These are phyloP conservation scores for Trichoderma erinaceum DNA, from an alignment of 495 filamentous ascomycete species.

Conservation along the genomic window DNA sequence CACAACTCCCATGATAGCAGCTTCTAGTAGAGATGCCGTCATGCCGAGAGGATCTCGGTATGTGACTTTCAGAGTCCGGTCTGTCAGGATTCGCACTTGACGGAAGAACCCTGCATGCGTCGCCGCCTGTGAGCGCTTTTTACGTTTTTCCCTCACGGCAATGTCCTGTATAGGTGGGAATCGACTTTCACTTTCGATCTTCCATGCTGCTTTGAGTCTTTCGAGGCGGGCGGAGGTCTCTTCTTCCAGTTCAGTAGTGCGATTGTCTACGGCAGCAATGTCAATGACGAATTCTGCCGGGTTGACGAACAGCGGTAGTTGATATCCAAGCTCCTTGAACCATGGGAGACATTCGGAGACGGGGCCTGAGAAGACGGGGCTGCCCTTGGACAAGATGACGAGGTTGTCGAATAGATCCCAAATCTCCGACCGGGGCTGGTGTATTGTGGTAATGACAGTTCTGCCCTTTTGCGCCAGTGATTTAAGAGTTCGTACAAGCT, in stretches of 20 bases:
- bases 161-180: constrained; percentile 20
- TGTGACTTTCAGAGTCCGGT: constrained; percentile 59
- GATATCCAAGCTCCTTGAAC: constrained; percentile 50
- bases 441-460: constrained; percentile 66
- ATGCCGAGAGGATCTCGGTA: constrained; percentile 67
- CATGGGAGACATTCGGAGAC: constrained; percentile 47
- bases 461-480: constrained; percentile 57
- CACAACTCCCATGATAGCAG: constrained; percentile 58
- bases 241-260: constrained; percentile 53
- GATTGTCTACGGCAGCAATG: constrained; percentile 62
- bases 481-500: constrained; percentile 63
- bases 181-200: constrained; percentile 26
- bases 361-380: constrained; percentile 57
- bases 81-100: constrained; percentile 58
- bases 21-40: constrained; percentile 57
- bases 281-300: constrained; percentile 71
- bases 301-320: constrained; percentile 61
- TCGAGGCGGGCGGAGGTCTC: constrained; percentile 51
- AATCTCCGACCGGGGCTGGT: constrained; percentile 69
- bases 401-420: constrained; percentile 68
- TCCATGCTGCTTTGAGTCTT: constrained; percentile 50
- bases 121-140: constrained; percentile 16
- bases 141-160: constrained; percentile 6
- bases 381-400: constrained; percentile 56
- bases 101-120: constrained; percentile 45